Evolutionary conservation across 371 early-diverging fungal genomes (phyloP).

Genomic region (Lichtheimia hyalospora): DNA sequence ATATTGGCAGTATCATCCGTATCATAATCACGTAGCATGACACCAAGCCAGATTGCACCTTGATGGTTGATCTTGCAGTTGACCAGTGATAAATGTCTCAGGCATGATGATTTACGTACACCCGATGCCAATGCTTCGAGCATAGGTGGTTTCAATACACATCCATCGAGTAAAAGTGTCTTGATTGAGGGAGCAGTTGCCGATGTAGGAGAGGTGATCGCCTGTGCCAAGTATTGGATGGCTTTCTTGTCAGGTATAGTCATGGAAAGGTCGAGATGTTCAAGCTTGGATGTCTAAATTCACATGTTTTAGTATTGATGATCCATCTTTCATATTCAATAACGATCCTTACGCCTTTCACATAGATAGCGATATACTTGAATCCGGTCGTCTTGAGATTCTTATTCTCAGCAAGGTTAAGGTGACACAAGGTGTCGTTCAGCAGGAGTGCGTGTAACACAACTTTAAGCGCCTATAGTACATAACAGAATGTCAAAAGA

Average conservation of each 20-base stretch:
- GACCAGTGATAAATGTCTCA: slow-evolving; percentile 49
- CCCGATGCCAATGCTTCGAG: slow-evolving; percentile 58
- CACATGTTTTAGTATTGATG: neutral
- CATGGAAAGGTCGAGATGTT: slow-evolving; percentile 30
- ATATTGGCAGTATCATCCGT: slow-evolving; percentile 19
- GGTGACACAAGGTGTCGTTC: slow-evolving; percentile 47
- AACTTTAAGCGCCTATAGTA: slow-evolving; percentile 59
- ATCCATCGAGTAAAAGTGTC: slow-evolving; percentile 58
- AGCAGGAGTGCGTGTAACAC: slow-evolving; percentile 60
- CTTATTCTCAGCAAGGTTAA: slow-evolving; percentile 59
- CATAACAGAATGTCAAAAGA: neutral
- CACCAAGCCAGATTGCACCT: slow-evolving; percentile 62
- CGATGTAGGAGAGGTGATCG: slow-evolving; percentile 23
- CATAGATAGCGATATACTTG: slow-evolving; percentile 67
- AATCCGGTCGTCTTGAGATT: slow-evolving; percentile 55
- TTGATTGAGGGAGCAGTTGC: slow-evolving; percentile 39
- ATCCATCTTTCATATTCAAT: too few species aligned
- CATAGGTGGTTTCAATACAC: slow-evolving; percentile 46
- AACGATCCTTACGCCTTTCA: slow-evolving; percentile 54
- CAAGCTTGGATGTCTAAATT: slow-evolving; percentile 25
- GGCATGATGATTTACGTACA: slow-evolving; percentile 45
- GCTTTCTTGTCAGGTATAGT: slow-evolving; percentile 55
- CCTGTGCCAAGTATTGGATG: slow-evolving; percentile 54
- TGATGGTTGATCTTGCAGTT: slow-evolving; percentile 51
- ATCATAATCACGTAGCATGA: slow-evolving; percentile 65